Base-by-base conservation (phyloP, 2,329 filamentous ascomycete genomes). In the Botryotinia convoluta region DNA sequence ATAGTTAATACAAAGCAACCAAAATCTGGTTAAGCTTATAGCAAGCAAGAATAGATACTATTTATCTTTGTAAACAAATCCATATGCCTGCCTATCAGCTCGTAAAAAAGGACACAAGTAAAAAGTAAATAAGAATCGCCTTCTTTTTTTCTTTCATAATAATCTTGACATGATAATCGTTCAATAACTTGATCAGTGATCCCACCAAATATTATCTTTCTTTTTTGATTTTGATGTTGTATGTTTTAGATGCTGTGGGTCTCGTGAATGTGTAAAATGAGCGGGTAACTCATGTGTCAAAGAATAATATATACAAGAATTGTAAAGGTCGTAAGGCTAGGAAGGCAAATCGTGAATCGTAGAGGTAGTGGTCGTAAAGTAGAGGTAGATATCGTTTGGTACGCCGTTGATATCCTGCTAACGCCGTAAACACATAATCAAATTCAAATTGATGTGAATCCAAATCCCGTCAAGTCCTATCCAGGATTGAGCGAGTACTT, bases 241-340 rank as follows among this genome's bases (percentile, higher is more conserved):
- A 39, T 70, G 67, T 12, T 70, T 45, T 59, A 70, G 65, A 70
- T 70, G 44, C 61, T 65, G 60, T 72, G 44, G 48, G 61, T 72
- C 60, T 80, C 79, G 76, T 80, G 75, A 80, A 79, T 75, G 78
- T 78, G 75, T 80, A 78, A 79, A 76, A 73, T 64, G 59, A 44
- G 69, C 51, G 60, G 26, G 44, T 65, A 71, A 45, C 60, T 65
- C 71, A 71, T 63, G 45, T 64, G n/a, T 57, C n/a, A 29, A 70
- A 73, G 73, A 74, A 76, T 73, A 76, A 77, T 77, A 76, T 78
- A 75, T 76, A 75, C 73, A 78, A 74, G 72, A 75, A 76, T 59
- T 64, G 63, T 74, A 73, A 57, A 74, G 72, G 65, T 74, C 71
- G 71, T 75, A 68, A 75, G 62, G 73, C 65, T 74, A 70, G 65